Evolutionary conservation across 371 early-diverging fungal species (phyloP), one percentile per base, ranked within the genome.

Genomic region (Coemansia sp.): DNA sequence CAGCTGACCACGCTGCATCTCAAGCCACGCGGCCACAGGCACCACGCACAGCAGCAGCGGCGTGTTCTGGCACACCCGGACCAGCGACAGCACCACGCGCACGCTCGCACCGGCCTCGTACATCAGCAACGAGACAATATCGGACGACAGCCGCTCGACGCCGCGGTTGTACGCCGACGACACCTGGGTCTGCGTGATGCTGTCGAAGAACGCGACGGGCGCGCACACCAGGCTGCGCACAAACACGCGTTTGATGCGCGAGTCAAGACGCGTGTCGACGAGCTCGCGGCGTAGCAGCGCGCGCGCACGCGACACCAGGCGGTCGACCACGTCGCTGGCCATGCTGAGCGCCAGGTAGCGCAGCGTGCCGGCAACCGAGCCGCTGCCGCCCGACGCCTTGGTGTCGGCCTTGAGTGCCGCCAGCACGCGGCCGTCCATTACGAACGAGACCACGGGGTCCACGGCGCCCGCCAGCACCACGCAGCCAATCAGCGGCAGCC

Each of bases 141-240:
- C 34, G 0, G 34, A 11, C 4, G 55, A 57, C 10, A 62, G 26
- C 11, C 6, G 4, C 5, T 41, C 34, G 3, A 48, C 58, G 35
- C 69, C 43, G 0, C 41, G 26, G 7, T 51, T 49, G 50, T 58
- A 62, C 12, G 61, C 71, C 9, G 49, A 9, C 8, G 56, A 51
- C 12, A 71, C 50, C 14, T 71, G 49, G 3, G 42, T 36, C 35
- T 54, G 57, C 10, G 57, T 65, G 4, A 53, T 59, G n/a, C 56
- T 43, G 40, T 63, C 64, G 69, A 89, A 94, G 72, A 93, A 92
- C 5, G 87, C 79, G 11, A 90, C 65, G 5, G 89, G 90, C 2
- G 93, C 89, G n/a, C 36, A n/a, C 2, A 68, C 43, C 8, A 68
- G 16, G n/a, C 58, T 48, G 5, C 33, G 45, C 0, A 58, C 39